phyloP scores from a whole-genome alignment of 352 stramenopile genomes.

The Globisporangium recalcitrans region DNA sequence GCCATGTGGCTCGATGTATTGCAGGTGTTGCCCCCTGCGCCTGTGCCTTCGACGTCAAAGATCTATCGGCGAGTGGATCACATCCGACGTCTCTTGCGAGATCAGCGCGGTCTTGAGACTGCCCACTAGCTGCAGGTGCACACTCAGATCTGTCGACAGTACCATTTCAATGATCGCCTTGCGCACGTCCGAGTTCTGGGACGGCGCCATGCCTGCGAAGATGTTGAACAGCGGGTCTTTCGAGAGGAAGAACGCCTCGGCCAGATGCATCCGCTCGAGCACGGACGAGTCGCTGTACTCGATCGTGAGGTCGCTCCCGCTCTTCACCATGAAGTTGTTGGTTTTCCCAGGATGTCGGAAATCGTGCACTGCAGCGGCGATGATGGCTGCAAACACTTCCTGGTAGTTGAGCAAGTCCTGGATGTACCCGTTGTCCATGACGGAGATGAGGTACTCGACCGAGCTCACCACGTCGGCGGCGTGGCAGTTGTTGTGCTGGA shows the following conservation, averaged over 20 bases:
- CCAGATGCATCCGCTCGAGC: constrained; percentile 82
- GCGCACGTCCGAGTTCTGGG: constrained; percentile 59
- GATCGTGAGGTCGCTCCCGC: constrained; percentile 63
- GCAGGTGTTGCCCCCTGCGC: not conserved
- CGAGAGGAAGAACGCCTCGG: constrained; percentile 72
- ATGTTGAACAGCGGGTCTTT: constrained; percentile 72
- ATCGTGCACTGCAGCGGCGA: constrained; percentile 81
- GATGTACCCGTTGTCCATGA: constrained; percentile 77
- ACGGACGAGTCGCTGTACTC: constrained; percentile 82
- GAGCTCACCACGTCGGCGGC: constrained; percentile 77
- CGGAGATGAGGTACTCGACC: constrained; percentile 76
- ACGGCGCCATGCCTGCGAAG: constrained; percentile 54
- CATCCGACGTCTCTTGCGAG: constrained; percentile 64
- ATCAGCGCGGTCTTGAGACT: constrained; percentile 78
- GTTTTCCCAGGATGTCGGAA: constrained; percentile 81
- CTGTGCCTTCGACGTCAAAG: constrained; percentile 40
- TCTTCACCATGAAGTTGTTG: constrained; percentile 86
- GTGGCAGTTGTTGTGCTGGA: constrained; percentile 77
- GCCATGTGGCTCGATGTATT: constrained; percentile 4
- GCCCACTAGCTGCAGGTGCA: constrained; percentile 77
- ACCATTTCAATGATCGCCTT: constrained; percentile 86
- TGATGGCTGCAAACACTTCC: constrained; percentile 73
- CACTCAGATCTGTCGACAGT: constrained; percentile 74
- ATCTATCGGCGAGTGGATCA: constrained; percentile 77
- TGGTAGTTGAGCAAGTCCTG: constrained; percentile 75